Evolutionary conservation across 495 filamentous ascomycete species (phyloP), one percentile per base, ranked within the genome.

Genomic region (Filosporella fistucella): DNA sequence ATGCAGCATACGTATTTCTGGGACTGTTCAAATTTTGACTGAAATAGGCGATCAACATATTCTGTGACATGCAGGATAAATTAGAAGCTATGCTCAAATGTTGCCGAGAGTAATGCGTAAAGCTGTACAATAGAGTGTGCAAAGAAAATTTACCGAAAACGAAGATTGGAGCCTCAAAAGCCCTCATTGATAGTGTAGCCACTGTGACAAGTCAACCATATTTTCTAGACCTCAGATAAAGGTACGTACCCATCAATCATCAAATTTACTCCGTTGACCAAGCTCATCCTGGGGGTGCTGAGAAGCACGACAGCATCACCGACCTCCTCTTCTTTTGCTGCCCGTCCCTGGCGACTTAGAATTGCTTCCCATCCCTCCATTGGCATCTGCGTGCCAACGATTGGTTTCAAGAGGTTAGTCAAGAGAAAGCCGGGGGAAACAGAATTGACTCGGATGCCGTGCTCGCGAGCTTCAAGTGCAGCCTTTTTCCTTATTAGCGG

Each of bases 51-150:
- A 65, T 86, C 33, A 75, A 78, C 52, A 77, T 80, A 24, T 83
- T 85, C 60, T 73, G 70, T 16, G 71, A 78, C 14, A 75, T 77
- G 66, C 80, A 85, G 54, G 66, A 76, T 30, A 68, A 63, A 41
- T 38, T 81, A 14, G 75, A 78, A 50, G 58, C 50, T 23, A 42
- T 79, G 22, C 68, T 75, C n/a, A n/a, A n/a, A n/a, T n/a, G n/a
- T n/a, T n/a, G n/a, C n/a, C n/a, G n/a, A n/a, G n/a, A n/a, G n/a
- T n/a, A n/a, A n/a, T n/a, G n/a, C n/a, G n/a, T n/a, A n/a, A n/a
- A n/a, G n/a, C n/a, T n/a, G n/a, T n/a, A n/a, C n/a, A n/a, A n/a
- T n/a, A 26, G 18, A n/a, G 38, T 7, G 20, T n/a, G n/a, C n/a
- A n/a, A n/a, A n/a, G n/a, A n/a, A n/a, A n/a, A n/a, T n/a, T n/a